Percentiles rank a stretch among this genome's conserved stretches.
phyloP scores from a whole-genome alignment of 2,329 filamentous ascomycete species.

The Xylariaceae sp. region DNA sequence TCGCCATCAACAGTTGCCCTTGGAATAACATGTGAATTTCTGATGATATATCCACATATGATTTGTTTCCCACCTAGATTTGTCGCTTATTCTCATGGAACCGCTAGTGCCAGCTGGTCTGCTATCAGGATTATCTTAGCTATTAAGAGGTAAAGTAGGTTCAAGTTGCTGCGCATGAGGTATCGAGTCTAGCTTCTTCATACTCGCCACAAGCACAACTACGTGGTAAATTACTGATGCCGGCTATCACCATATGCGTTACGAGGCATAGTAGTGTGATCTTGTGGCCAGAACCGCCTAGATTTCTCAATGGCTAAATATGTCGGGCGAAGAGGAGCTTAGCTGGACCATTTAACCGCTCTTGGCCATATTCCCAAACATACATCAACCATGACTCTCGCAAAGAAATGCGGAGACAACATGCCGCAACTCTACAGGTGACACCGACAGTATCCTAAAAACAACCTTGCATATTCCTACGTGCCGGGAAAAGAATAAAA shows the following conservation, averaged over 20 bases:
- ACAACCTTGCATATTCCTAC: conserved; percentile 19
- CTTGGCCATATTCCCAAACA: conserved; percentile 31
- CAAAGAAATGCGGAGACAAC: conserved; percentile 33
- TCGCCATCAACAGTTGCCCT: conserved; percentile 32
- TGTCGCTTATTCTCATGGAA: no score
- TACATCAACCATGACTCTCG: conserved; percentile 27
- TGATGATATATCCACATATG: no score
- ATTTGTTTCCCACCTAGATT: no score
- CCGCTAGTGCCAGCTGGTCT: no score
- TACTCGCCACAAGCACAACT: background rate
- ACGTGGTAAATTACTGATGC: background rate
- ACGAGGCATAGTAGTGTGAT: conserved; percentile 2
- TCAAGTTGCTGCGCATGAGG: no score
- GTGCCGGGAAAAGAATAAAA: conserved; percentile 16
- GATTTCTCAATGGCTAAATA: conserved; percentile 34
- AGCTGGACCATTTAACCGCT: conserved; percentile 36
- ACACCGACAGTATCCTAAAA: conserved; percentile 25
- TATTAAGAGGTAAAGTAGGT: no score
- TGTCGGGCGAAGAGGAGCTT: conserved; percentile 33
- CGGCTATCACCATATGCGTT: conserved; percentile 9
- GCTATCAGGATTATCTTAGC: no score
- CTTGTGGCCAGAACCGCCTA: conserved; percentile 26
- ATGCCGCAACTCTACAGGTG: conserved; percentile 29
- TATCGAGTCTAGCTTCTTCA: conserved; percentile 10
- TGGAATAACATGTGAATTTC: no score